These are phyloP conservation scores for Sphagnum fallax DNA, from an alignment of 228 moss, liverwort and hornwort genomes.

Conservation along the genomic window DNA sequence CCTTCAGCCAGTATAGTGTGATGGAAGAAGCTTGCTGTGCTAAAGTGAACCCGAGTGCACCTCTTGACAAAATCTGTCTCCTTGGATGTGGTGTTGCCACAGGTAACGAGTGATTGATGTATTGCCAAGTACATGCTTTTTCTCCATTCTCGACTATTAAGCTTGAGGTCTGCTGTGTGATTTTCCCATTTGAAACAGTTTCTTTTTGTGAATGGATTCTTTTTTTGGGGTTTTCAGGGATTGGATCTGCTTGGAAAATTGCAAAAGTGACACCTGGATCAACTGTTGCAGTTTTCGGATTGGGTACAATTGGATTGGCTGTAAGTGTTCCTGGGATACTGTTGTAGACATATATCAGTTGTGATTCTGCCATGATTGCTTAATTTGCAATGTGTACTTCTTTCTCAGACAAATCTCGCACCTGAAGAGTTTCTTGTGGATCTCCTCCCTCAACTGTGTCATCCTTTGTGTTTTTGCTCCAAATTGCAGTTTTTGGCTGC, in stretches of 20 bases:
- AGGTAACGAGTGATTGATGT: conserved; percentile 4
- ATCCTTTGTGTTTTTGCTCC: background rate
- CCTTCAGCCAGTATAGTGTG: conserved; percentile 48
- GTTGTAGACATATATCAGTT: background rate
- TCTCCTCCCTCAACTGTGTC: background rate
- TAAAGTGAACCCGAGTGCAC: conserved; percentile 18
- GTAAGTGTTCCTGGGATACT: conserved; percentile 12
- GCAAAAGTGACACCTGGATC: conserved; percentile 29
- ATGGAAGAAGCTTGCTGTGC: conserved; percentile 28
- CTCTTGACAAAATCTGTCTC: conserved; percentile 41
- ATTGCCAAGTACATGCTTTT: background rate
- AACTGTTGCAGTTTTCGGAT: conserved; percentile 43
- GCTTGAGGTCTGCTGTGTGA: background rate
- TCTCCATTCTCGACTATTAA: background rate
- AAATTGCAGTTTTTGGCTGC: background rate
- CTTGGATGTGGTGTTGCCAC: conserved; percentile 50
- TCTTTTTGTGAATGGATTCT: background rate
- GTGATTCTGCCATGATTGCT: background rate
- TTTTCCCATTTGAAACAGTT: background rate
- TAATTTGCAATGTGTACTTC: background rate
- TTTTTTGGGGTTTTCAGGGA: conserved; percentile 7
- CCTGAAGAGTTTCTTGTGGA: background rate
- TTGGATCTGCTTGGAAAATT: conserved; percentile 51
- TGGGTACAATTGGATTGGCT: conserved; percentile 49
- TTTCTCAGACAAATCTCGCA: background rate